Percentiles rank a stretch among this genome's conserved stretches.
Evolutionary conservation across 768 basidiomycete genomes (phyloP).

Genomic region (Rhizopogon salebrosus): DNA sequence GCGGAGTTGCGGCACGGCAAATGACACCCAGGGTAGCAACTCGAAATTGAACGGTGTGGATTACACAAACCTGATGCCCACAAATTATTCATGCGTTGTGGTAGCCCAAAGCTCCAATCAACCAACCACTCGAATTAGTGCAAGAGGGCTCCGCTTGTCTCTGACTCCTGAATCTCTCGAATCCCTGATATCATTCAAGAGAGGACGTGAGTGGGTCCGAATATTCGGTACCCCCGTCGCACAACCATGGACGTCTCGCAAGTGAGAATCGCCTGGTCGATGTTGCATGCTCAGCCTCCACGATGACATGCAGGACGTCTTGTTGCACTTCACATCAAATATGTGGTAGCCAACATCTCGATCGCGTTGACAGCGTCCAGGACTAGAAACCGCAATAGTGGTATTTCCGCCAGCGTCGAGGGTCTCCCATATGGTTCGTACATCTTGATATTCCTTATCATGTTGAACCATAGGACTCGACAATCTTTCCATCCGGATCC

Average conservation of each 20-base stretch:
- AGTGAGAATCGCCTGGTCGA: neutral
- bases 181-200: too few species aligned
- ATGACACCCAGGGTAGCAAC: too few species aligned
- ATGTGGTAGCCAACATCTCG: neutral
- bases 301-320: neutral
- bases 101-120: too few species aligned
- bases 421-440: neutral
- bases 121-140: too few species aligned
- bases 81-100: too few species aligned
- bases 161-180: neutral
- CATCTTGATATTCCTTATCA: neutral
- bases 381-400: neutral
- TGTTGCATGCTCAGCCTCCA: neutral
- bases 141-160: too few species aligned
- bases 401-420: neutral
- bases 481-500: neutral
- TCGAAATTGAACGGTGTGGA: too few species aligned
- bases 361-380: neutral
- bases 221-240: neutral
- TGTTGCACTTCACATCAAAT: neutral
- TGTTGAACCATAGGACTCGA: neutral
- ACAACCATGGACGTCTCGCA: neutral
- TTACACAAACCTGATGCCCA: too few species aligned
- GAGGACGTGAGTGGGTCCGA: neutral
- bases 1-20: too few species aligned